Evolutionary conservation across 2,329 filamentous ascomycete species (phyloP).

Genomic region (Fusarium begoniae): DNA sequence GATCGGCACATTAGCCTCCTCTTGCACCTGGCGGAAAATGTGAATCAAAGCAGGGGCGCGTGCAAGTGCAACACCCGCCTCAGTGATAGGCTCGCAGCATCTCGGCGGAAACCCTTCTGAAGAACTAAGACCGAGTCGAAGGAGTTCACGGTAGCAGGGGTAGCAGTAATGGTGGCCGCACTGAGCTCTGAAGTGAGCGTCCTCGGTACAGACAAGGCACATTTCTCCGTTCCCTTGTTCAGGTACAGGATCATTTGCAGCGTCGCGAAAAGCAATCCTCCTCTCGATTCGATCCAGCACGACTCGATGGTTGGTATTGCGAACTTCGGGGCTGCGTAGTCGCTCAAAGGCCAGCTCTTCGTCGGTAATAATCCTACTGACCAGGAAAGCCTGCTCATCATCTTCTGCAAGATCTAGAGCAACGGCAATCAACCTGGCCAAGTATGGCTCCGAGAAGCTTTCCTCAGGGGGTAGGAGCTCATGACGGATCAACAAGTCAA

Average conservation of each 20-base stretch:
- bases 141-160: constrained; percentile 26
- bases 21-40: constrained; percentile 32
- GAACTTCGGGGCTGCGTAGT: constrained; percentile 23
- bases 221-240: not conserved
- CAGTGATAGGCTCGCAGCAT: constrained; percentile 33
- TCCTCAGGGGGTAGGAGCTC: constrained; percentile 1
- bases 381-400: constrained; percentile 24
- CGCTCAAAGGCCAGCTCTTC: constrained; percentile 30
- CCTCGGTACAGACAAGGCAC: constrained; percentile 31
- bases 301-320: constrained; percentile 9
- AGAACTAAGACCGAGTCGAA: constrained; percentile 32
- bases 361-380: constrained; percentile 37
- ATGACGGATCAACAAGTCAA: constrained; percentile 21
- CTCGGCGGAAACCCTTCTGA: constrained; percentile 36
- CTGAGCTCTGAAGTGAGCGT: not conserved
- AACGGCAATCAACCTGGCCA: constrained; percentile 26
- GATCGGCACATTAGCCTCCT: constrained; percentile 7
- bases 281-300: constrained; percentile 28
- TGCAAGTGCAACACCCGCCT: constrained; percentile 12
- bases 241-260: not conserved
- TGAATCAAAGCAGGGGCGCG: constrained; percentile 29
- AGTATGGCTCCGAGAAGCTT: constrained; percentile 10
- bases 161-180: constrained; percentile 38
- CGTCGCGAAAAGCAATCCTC: not conserved
- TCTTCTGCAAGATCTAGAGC: constrained; percentile 36